phyloP scores from a whole-genome alignment of 1,284 basidiomycete genomes.

The Malassezia sympodialis region DNA sequence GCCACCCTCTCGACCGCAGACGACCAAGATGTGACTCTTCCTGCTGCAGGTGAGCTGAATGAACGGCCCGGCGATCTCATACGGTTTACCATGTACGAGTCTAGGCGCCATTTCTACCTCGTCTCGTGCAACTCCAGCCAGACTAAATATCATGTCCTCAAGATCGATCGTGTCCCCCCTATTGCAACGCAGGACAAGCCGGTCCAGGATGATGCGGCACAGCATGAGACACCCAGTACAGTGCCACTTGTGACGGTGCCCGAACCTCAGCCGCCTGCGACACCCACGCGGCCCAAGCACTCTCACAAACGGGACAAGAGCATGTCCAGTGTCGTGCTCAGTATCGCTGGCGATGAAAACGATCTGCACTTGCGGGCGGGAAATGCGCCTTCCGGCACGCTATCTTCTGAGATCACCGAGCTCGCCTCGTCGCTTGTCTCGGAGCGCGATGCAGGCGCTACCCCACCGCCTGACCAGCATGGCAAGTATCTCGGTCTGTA shows the following conservation, averaged over 20 bases:
- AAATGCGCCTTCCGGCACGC: not conserved
- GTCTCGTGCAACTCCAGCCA: slow-evolving; percentile 42
- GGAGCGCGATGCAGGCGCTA: not conserved
- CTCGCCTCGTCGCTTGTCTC: slow-evolving; percentile 5
- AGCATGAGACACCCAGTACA: not conserved
- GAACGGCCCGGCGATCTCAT: slow-evolving; percentile 33
- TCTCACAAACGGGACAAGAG: slow-evolving; percentile 1
- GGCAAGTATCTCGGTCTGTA: slow-evolving; percentile 9
- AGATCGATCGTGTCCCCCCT: slow-evolving; percentile 39
- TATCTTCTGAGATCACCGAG: slow-evolving; percentile 10
- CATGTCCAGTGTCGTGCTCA: slow-evolving; percentile 1
- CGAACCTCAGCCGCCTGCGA: not conserved
- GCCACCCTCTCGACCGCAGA: not conserved
- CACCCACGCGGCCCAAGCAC: not conserved
- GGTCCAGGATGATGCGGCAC: not conserved
- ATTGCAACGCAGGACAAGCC: slow-evolving; percentile 9
- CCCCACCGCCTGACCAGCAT: not conserved
- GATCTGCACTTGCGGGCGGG: not conserved
- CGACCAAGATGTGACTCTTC: not conserved
- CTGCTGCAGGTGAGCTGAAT: not conserved
- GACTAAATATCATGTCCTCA: slow-evolving; percentile 40
- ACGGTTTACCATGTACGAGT: slow-evolving; percentile 44
- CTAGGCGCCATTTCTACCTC: slow-evolving; percentile 43
- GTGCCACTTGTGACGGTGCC: not conserved
- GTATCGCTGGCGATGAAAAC: not conserved